phyloP scores from a whole-genome alignment of 805 yeast species.

The Saturnispora galanensis region DNA sequence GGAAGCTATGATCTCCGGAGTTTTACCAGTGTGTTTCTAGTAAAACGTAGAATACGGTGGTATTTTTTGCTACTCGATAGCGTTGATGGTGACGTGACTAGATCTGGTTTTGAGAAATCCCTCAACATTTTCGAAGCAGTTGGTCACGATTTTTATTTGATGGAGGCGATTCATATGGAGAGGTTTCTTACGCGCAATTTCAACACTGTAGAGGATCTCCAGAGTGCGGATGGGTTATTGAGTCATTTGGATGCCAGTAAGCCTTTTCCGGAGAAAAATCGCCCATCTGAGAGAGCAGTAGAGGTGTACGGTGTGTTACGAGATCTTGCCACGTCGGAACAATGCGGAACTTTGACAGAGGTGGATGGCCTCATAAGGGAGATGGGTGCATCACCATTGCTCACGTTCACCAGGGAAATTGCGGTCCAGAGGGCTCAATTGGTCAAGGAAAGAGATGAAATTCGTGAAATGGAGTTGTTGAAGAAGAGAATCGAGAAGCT shows the following conservation, averaged over 20 bases:
- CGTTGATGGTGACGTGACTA: no score
- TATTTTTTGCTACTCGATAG: no score
- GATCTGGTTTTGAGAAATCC: no score
- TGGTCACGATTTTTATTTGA: no score
- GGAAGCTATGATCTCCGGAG: no score
- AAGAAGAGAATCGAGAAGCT: not conserved
- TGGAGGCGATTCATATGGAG: no score
- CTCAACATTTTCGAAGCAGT: no score
- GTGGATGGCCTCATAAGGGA: conserved; percentile 5
- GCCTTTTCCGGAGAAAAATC: not conserved
- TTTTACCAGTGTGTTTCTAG: no score
- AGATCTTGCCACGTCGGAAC: not conserved
- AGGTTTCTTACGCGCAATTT: no score
- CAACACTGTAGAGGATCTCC: no score
- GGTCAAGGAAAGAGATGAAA: not conserved
- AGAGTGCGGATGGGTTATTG: not conserved
- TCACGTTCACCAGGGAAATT: conserved; percentile 10
- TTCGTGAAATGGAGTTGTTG: not conserved
- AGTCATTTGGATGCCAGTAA: not conserved
- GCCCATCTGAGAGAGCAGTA: not conserved
- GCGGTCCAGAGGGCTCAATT: conserved; percentile 8
- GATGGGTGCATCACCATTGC: conserved; percentile 9
- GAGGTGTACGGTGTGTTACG: not conserved
- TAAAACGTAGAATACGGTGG: no score
- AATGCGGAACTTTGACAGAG: not conserved